Evolutionary conservation across 2,329 filamentous ascomycete genomes (phyloP).

Genomic region (Cladosporium sp.): DNA sequence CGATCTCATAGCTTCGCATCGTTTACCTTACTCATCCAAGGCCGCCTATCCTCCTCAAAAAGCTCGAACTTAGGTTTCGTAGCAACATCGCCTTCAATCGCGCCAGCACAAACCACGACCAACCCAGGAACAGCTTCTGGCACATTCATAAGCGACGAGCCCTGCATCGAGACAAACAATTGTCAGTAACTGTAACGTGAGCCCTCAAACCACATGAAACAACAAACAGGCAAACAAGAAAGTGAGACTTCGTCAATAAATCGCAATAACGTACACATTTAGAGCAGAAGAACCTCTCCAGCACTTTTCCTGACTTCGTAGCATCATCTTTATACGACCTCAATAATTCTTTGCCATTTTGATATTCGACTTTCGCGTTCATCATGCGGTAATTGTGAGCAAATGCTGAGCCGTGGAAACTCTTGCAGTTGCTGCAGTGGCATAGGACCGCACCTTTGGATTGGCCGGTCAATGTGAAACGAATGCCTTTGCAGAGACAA

Average conservation of each 20-base stretch:
- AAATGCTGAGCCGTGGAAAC: constrained; percentile 23
- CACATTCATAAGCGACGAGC: constrained; percentile 6
- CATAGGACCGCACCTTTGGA: constrained; percentile 29
- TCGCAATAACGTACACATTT: constrained; percentile 22
- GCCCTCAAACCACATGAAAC: not conserved
- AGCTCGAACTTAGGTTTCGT: constrained; percentile 12
- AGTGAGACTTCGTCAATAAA: not conserved
- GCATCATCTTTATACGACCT: constrained; percentile 22
- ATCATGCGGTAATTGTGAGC: constrained; percentile 28
- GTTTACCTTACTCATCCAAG: constrained; percentile 2
- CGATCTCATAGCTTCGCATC: constrained; percentile 1
- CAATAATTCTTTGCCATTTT: constrained; percentile 22
- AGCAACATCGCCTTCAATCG: not conserved
- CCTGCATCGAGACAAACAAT: not conserved
- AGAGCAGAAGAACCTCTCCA: constrained; percentile 26
- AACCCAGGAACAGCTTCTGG: constrained; percentile 2
- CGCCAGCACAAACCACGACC: not conserved
- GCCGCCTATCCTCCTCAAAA: constrained; percentile 8
- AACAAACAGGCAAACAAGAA: not conserved
- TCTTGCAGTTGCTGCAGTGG: constrained; percentile 28
- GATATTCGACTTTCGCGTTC: constrained; percentile 22
- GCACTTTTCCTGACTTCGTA: constrained; percentile 24
- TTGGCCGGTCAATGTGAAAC: constrained; percentile 22
- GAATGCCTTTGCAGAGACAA: constrained; percentile 27
- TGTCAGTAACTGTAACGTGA: not conserved